phyloP scores from a whole-genome alignment of 1,284 basidiomycete species.

The Malassezia psittaci region DNA sequence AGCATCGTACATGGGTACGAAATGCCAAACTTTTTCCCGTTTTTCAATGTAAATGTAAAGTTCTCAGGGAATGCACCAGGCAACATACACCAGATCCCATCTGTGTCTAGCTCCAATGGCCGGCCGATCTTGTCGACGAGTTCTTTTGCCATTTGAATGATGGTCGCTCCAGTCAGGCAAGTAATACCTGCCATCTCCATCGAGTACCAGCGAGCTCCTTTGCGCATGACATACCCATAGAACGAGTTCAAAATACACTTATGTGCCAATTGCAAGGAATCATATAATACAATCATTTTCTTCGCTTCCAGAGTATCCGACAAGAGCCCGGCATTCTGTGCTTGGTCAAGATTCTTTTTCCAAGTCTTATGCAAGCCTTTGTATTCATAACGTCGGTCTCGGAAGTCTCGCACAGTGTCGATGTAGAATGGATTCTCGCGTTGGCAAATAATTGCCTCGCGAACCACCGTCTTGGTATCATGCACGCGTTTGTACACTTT shows the following conservation, averaged over 20 bases:
- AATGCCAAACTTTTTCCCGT: constrained; percentile 76
- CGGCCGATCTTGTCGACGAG: constrained; percentile 89
- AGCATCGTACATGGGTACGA: constrained; percentile 99
- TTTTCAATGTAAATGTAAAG: constrained; percentile 82
- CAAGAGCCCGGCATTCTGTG: constrained; percentile 59
- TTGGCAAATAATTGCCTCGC: constrained; percentile 93
- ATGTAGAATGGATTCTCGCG: constrained; percentile 99
- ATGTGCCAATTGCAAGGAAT: constrained; percentile 97
- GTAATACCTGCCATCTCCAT: constrained; percentile 99
- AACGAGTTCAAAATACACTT: constrained; percentile 99
- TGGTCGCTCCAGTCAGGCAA: constrained; percentile 93
- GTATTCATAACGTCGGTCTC: constrained; percentile 97
- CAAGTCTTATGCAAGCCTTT: constrained; percentile 97
- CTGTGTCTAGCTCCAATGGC: constrained; percentile 93
- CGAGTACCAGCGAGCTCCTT: constrained; percentile 97
- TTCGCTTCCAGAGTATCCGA: constrained; percentile 74
- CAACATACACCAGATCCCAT: constrained; percentile 99
- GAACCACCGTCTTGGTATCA: constrained; percentile 88
- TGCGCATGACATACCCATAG: constrained; percentile 99
- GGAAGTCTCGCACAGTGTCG: constrained; percentile 91
- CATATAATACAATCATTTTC: constrained; percentile 99
- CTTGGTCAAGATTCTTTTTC: constrained; percentile 92
- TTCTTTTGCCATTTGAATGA: constrained; percentile 99
- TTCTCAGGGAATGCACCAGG: constrained; percentile 96
- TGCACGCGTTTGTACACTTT: constrained; percentile 99